phyloP scores from a whole-genome alignment of 495 filamentous ascomycete genomes.

The Daldinia vernicosa region DNA sequence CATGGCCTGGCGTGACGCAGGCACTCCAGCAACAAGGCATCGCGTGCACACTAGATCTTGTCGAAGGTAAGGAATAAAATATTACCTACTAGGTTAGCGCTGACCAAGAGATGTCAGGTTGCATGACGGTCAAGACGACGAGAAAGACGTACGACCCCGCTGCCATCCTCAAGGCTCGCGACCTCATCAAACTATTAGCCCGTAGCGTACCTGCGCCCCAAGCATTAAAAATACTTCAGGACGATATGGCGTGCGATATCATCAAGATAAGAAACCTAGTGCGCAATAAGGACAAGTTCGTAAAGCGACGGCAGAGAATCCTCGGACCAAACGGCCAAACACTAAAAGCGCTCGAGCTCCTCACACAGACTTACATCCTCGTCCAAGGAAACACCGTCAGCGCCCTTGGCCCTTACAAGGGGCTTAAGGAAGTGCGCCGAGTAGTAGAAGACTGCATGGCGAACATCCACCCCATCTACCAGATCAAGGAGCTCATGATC shows the following conservation, averaged over 20 bases:
- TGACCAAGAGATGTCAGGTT: constrained; percentile 41
- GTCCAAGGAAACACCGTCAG: constrained; percentile 97
- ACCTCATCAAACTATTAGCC: constrained; percentile 91
- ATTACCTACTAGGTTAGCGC: neutral
- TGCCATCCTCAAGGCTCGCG: constrained; percentile 90
- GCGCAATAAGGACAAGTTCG: constrained; percentile 94
- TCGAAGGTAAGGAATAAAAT: constrained; percentile 70
- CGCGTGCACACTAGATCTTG: constrained; percentile 77
- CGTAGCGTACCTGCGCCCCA: constrained; percentile 92
- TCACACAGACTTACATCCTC: constrained; percentile 91
- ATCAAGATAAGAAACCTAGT: constrained; percentile 92
- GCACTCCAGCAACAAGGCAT: constrained; percentile 16
- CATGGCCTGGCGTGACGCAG: constrained; percentile 81
- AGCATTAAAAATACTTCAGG: constrained; percentile 92
- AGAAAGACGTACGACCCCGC: constrained; percentile 95
- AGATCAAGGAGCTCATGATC: constrained; percentile 99
- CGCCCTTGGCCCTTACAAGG: constrained; percentile 90
- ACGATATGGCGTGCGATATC: constrained; percentile 88
- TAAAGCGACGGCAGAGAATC: constrained; percentile 93
- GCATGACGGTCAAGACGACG: constrained; percentile 95
- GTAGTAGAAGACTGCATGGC: constrained; percentile 96
- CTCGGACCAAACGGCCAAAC: constrained; percentile 72
- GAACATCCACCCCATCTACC: constrained; percentile 87
- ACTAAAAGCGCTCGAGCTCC: constrained; percentile 93
- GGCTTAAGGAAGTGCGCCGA: constrained; percentile 89